phyloP scores from a whole-genome alignment of 352 stramenopile genomes.

The Saprolegnia diclina region DNA sequence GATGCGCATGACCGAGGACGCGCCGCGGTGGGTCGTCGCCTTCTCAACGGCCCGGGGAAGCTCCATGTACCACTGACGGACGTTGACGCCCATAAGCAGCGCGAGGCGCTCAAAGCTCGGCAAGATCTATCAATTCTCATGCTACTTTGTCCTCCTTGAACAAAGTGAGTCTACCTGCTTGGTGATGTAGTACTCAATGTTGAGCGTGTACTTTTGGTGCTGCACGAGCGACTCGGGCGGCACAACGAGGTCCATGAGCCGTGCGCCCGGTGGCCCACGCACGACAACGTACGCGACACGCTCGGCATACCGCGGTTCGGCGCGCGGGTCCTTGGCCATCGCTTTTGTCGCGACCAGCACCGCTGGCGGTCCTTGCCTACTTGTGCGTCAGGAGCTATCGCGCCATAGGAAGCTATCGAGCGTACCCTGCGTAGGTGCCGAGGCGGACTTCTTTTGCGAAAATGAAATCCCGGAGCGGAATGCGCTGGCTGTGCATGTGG shows the following conservation, averaged over 20 bases:
- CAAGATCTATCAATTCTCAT: constrained; percentile 42
- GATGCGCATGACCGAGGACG: constrained; percentile 39
- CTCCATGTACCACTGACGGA: constrained; percentile 63
- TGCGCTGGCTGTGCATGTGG: constrained; percentile 53
- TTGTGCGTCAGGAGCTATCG: not conserved
- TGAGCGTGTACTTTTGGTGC: constrained; percentile 55
- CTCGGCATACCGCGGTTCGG: constrained; percentile 77
- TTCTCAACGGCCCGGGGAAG: constrained; percentile 39
- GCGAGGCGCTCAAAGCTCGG: constrained; percentile 82
- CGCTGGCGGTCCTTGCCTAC: constrained; percentile 54
- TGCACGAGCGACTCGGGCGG: constrained; percentile 60
- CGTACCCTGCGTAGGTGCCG: constrained; percentile 53
- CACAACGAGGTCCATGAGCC: constrained; percentile 88
- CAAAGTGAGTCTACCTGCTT: constrained; percentile 69
- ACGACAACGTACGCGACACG: constrained; percentile 90
- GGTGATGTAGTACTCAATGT: constrained; percentile 91
- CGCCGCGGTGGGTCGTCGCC: constrained; percentile 27
- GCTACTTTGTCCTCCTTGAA: not conserved
- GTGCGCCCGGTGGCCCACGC: constrained; percentile 73
- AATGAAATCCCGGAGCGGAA: constrained; percentile 72
- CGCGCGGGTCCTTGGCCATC: constrained; percentile 67
- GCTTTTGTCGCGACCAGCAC: constrained; percentile 73
- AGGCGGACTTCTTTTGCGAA: constrained; percentile 83
- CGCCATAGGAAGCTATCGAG: not conserved
- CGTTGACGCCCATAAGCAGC: constrained; percentile 68